Conservation (phyloP, 148 eudicot genomes). For the Arbutus unedo region DNA sequence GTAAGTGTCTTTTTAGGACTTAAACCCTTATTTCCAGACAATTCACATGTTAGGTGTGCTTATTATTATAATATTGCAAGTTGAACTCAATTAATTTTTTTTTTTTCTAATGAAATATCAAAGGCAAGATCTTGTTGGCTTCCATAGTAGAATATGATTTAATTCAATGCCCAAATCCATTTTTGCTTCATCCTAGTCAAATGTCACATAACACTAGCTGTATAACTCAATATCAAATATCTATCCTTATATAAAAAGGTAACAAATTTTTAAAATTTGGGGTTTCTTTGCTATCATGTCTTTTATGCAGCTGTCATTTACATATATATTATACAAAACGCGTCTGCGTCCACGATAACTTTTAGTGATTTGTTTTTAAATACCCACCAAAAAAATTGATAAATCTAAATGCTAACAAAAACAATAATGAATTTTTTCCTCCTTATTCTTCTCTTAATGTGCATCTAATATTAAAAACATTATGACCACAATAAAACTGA, state of each 20-base stretch:
- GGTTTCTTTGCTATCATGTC: too few relatives aligned
- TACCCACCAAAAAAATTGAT: background rate
- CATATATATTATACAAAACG: background rate
- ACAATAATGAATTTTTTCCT: background rate
- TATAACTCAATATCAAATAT: background rate
- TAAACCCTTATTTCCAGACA: background rate
- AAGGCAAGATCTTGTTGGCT: conserved; percentile 10
- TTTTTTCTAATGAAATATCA: background rate
- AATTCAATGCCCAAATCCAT: background rate
- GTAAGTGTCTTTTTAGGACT: too few relatives aligned
- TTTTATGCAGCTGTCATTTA: too few relatives aligned
- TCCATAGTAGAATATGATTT: background rate
- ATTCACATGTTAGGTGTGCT: background rate
- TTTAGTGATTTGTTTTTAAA: background rate
- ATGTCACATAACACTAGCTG: background rate
- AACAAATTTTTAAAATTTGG: background rate
- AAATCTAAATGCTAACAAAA: background rate
- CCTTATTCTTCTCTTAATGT: background rate
- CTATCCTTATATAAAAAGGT: background rate
- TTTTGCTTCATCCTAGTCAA: too few relatives aligned
- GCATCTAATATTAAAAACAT: background rate
- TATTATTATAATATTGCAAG: background rate
- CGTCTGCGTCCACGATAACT: background rate
- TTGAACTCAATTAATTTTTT: conserved; percentile 11
- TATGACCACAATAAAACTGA: background rate